Base-by-base conservation (phyloP, 2,329 filamentous ascomycete species). In the Ophiostoma populinum region DNA sequence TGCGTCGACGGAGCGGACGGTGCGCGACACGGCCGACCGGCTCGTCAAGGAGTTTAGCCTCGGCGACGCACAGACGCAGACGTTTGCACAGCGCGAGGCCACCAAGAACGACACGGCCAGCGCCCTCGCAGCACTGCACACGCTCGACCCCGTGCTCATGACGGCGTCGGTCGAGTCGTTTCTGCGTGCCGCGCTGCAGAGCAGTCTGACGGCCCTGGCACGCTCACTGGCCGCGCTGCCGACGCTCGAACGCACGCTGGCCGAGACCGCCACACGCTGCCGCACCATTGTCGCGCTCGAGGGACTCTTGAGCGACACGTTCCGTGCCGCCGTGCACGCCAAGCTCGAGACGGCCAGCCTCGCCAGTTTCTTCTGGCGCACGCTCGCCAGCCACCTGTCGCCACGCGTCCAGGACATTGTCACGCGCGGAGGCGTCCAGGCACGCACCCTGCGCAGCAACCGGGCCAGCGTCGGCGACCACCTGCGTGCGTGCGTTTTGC, bases 261-360 rank as follows among this genome's bases (percentile, higher is more conserved):
- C 71, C 12, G 90, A 95, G 47, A 73, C 93, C 16, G 80, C 80
- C 6, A 73, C 76, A 5, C 69, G 81, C 30, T 94, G 87, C 50
- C 86, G 93, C 51, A 92, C 92, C 49, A 72, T 95, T 25, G 74
- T 92, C n/a, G 82, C 83, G 0, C 61, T 95, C 3, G 83, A 93
- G 57, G 61, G 74, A 2, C 67, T 94, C 2, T 70, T 95, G 6
- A n/a, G n/a, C n/a, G n/a, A n/a, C n/a, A n/a, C n/a, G n/a, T n/a
- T n/a, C n/a, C n/a, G 63, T 94, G 0, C 69, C 77, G 38, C 76
- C 76, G 0, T 93, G 0, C 67, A 92, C 7, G 60, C 69, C 9
- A 64, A 76, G n/a, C 68, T 98, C 7, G 90, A 95, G 54, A 93
- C 85, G 0, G 73, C 80, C 0, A 90, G 81, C 2, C 61, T 98